Evolutionary conservation across 352 stramenopile species (phyloP), one percentile per base, ranked within the genome.

Genomic region (Phytophthora pseudosyringae): DNA sequence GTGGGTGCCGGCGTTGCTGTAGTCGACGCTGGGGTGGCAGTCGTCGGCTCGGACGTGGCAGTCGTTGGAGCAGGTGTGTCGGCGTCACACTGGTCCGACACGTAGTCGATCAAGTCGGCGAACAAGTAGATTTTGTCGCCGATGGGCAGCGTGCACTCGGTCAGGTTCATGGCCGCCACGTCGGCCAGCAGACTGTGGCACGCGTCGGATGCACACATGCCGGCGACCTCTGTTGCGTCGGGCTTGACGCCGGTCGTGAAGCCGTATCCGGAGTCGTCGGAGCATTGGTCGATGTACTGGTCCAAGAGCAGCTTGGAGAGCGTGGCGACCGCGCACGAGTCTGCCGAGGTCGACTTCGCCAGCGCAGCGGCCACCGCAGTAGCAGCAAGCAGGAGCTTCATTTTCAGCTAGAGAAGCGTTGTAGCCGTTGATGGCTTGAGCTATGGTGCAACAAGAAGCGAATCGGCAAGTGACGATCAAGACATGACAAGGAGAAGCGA

Each of bases 111-210:
- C 35, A 77, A 50, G 39, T 77, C 69, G 3, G 64, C 55, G 28
- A 67, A 67, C 35, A 77, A 38, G 29, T 41, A 53, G 45, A 77
- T 77, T 3, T 57, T 38, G 49, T 59, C 13, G 44, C 65, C 60
- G 32, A 76, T 58, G 7, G 69, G 69, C 15, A 74, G 54, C 39
- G 59, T 77, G 33, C 69, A 77, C 31, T 77, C 69, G 11, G 59
- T 43, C 16, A 71, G 26, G 31, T 65, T 63, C 46, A 69, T 53
- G n/a, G 63, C 52, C 21, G 56, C 36, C 5, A 67, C 64, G 31
- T 74, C 51, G 12, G 25, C 35, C 10, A 71, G 43, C 3, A 77
- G 53, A 32, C 45, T 60, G 31, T 71, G 54, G 40, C 64, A 77
- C 6, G 64, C 64, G 13, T 59, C 47, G 12, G 54, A 67, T 10